phyloP scores from a whole-genome alignment of 2,329 filamentous ascomycete species.

The Colletotrichum noveboracense region DNA sequence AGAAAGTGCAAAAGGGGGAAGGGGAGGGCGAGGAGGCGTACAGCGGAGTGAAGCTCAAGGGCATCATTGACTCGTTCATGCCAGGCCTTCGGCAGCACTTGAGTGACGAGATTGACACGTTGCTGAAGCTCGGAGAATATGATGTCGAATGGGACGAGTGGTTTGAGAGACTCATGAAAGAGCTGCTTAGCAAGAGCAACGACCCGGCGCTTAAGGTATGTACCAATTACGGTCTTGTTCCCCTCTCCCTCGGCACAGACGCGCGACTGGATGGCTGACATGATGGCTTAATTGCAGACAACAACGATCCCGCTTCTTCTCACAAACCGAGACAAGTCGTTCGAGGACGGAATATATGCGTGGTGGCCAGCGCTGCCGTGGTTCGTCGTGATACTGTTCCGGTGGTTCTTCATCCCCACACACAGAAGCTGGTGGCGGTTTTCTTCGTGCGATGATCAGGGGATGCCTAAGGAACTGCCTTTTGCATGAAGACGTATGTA shows the following conservation, averaged over 20 bases:
- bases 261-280: neutral
- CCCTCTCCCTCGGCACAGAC: neutral
- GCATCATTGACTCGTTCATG: constrained; percentile 41
- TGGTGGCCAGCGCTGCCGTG: constrained; percentile 31
- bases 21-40: constrained; percentile 31
- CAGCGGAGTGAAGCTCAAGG: constrained; percentile 32
- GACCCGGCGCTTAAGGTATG: constrained; percentile 25
- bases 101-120: constrained; percentile 40
- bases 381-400: constrained; percentile 30
- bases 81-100: constrained; percentile 39
- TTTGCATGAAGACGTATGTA: constrained; percentile 31
- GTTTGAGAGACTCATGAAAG: constrained; percentile 25
- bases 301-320: constrained; percentile 24
- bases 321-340: constrained; percentile 29
- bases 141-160: constrained; percentile 38
- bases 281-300: neutral
- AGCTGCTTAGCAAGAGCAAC: constrained; percentile 22
- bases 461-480: constrained; percentile 36
- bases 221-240: neutral
- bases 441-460: constrained; percentile 32
- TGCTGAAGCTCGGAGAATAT: constrained; percentile 37
- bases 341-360: constrained; percentile 26
- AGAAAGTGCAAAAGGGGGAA: constrained; percentile 28
- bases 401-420: constrained; percentile 37
- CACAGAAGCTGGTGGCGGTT: constrained; percentile 42